Conservation (phyloP, 192 early-diverging fungal genomes). For the Funneliformis geosporum region DNA sequence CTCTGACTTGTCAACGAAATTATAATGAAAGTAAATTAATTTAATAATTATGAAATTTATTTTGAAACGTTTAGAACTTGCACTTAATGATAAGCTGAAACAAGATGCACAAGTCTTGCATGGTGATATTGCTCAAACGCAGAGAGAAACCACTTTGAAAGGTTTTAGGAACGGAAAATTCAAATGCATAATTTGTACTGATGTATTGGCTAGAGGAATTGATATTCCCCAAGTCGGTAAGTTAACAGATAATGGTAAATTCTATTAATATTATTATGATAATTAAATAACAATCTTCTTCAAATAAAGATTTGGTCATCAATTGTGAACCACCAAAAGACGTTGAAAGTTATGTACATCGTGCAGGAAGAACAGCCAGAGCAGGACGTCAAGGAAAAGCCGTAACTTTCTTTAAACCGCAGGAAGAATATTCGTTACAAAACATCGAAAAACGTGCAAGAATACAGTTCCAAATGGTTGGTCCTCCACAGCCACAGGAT, state of each 20-base stretch:
- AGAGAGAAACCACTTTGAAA: slow-evolving; percentile 78
- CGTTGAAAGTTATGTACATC: slow-evolving; percentile 93
- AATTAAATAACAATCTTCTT: neutral
- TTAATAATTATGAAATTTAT: neutral
- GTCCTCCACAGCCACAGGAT: slow-evolving; percentile 87
- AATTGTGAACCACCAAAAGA: slow-evolving; percentile 95
- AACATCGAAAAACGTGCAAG: slow-evolving; percentile 79
- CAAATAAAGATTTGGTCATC: slow-evolving; percentile 81
- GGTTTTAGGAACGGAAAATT: slow-evolving; percentile 87
- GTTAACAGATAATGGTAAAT: neutral
- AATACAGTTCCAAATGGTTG: slow-evolving; percentile 75
- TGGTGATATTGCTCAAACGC: slow-evolving; percentile 81
- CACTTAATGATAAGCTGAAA: slow-evolving; percentile 72
- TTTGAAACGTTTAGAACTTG: slow-evolving; percentile 54
- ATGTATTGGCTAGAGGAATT: slow-evolving; percentile 93
- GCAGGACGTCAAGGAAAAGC: slow-evolving; percentile 85
- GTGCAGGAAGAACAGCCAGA: slow-evolving; percentile 93
- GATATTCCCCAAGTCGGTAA: slow-evolving; percentile 86
- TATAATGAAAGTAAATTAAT: neutral
- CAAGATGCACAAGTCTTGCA: slow-evolving; percentile 81
- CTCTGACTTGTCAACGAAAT: neutral
- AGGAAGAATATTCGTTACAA: slow-evolving; percentile 79
- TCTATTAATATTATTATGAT: neutral
- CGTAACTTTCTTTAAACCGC: slow-evolving; percentile 90
- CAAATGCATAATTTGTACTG: slow-evolving; percentile 86